Base-by-base conservation (phyloP, 352 stramenopile genomes). In the Phytophthora sp. region DNA sequence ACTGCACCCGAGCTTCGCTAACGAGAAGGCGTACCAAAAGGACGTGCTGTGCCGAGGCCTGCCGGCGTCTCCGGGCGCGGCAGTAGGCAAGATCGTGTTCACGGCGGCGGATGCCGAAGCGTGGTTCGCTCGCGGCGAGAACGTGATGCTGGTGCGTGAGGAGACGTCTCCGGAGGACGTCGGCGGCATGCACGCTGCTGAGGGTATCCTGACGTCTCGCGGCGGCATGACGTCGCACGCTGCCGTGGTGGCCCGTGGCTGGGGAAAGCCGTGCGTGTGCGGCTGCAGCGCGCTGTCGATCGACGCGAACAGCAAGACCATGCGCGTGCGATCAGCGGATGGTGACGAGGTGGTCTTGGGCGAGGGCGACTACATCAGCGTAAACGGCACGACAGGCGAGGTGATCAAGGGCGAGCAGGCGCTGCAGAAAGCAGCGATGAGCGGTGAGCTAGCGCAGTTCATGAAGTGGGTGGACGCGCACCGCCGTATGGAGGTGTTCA, bases 401-500 rank as follows among this genome's bases (percentile, higher is more conserved):
- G 63, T 72, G 41, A 67, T 72, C 57, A 57, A 59, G 57, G 63
- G 57, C 41, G 31, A 72, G 64, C 57, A 68, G 44, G 44, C 27
- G 21, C 35, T 68, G 23, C 38, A 67, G 57, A 63, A 68, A 35
- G 44, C 64, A 42, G 26, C 51, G 41, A 56, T 72, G 33, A 68
- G 64, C 44, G 51, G 50, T 21, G 57, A 71, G 0, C 49, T 71
- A 35, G 63, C 35, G 33, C 56, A 71, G 50, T 63, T 71, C 27
- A 71, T 71, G 57, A 52, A 57, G 41, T 71, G 63, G 63, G 63
- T 71, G 56, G 63, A 67, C 50, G 63, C 55, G 23, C 63, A 71
- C 63, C 63, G 49, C 57, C 56, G 56, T 50, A 71, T 71, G 57
- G 49, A 67, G 50, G 57, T 71, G 63, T 71, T 57, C 49, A 66